Conservation (phyloP, 2,329 filamentous ascomycete species). For the Aureobasidium sp. region DNA sequence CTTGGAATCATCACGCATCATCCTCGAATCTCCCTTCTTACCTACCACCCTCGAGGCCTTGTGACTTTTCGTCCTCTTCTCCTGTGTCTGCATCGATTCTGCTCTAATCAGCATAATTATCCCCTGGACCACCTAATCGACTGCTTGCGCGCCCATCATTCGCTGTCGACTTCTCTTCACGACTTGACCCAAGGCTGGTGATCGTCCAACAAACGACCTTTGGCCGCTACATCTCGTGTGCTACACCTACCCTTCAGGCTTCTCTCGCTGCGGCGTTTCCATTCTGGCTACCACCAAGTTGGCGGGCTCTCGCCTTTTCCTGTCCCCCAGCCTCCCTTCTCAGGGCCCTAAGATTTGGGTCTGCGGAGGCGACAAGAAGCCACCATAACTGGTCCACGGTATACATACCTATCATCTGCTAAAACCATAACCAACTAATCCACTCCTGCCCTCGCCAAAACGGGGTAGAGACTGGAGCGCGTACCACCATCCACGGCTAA, state of each 20-base stretch:
- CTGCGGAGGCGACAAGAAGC: slow-evolving; percentile 96
- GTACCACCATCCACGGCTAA: slow-evolving; percentile 35
- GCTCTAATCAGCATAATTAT: background rate
- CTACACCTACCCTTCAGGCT: background rate
- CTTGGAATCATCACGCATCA: slow-evolving; percentile 1
- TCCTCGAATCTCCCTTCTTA: slow-evolving; percentile 13
- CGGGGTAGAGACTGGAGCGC: slow-evolving; percentile 14
- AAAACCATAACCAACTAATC: slow-evolving; percentile 32
- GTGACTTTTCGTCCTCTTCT: slow-evolving; percentile 16
- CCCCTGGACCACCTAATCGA: background rate
- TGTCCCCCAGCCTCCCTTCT: slow-evolving; percentile 87
- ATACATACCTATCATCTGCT: slow-evolving; percentile 25
- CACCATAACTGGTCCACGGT: slow-evolving; percentile 80
- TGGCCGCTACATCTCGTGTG: slow-evolving; percentile 7
- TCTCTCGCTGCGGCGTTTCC: slow-evolving; percentile 35
- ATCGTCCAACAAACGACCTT: slow-evolving; percentile 15
- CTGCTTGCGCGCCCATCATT: background rate
- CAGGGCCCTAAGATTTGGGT: slow-evolving; percentile 94
- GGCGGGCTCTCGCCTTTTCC: slow-evolving; percentile 82
- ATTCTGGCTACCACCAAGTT: slow-evolving; percentile 80
- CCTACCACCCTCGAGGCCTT: slow-evolving; percentile 16
- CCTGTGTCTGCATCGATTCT: background rate
- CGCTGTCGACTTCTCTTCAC: slow-evolving; percentile 1
- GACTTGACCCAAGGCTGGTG: slow-evolving; percentile 8
- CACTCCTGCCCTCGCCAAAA: slow-evolving; percentile 22